Percentiles rank a stretch among this genome's conserved stretches.
These are phyloP conservation scores for Plasmodium yoelii DNA, from an alignment of 169 alveolate genomes.

Conservation along the genomic window DNA sequence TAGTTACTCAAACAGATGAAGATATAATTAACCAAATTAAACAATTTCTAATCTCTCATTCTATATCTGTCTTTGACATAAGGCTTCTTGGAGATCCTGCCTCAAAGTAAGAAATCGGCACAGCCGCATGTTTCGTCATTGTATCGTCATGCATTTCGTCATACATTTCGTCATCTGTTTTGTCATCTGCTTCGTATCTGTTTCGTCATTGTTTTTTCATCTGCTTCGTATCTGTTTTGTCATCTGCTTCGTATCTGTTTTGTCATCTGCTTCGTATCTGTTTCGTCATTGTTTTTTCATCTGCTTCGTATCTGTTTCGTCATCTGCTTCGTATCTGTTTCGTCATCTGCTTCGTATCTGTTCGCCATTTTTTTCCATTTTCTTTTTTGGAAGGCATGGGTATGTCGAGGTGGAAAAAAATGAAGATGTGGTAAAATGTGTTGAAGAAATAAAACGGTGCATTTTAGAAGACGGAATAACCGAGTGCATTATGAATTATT, in stretches of 20 bases:
- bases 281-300: too few relatives aligned
- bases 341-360: neutral
- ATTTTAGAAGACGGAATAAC: conserved; percentile 31
- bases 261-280: too few relatives aligned
- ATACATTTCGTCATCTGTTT: too few relatives aligned
- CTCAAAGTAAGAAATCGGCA: conserved; percentile 1
- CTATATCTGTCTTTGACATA: conserved; percentile 64
- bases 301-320: too few relatives aligned
- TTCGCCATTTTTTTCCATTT: neutral
- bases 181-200: too few relatives aligned
- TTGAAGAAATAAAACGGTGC: conserved; percentile 15
- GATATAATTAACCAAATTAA: conserved; percentile 43
- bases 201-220: too few relatives aligned
- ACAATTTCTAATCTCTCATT: conserved; percentile 65
- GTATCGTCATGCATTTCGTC: too few relatives aligned
- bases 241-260: too few relatives aligned
- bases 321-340: too few relatives aligned
- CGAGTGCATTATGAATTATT: conserved; percentile 40
- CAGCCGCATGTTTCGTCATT: too few relatives aligned
- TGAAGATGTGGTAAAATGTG: conserved; percentile 77
- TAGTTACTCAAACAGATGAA: conserved; percentile 48
- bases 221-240: too few relatives aligned
- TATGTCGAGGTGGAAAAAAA: conserved; percentile 78
- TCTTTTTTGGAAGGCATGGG: conserved; percentile 71
- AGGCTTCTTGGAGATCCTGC: conserved; percentile 65